phyloP scores from a whole-genome alignment of 108 stramenopile species.

The Pseudonitzschia pungens region DNA sequence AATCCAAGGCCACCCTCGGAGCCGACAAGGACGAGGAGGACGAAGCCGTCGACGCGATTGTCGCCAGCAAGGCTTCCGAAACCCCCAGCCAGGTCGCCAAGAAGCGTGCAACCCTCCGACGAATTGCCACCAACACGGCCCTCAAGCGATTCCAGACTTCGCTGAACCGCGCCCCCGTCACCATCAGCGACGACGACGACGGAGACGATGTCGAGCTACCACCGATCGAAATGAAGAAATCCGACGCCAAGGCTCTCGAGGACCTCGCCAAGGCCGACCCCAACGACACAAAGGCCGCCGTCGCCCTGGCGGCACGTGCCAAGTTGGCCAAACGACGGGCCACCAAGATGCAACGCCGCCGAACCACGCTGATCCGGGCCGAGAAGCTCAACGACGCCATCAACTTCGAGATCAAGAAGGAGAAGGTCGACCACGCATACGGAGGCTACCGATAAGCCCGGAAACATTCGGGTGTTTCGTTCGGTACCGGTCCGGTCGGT shows the following conservation, averaged over 20 bases:
- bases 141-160: constrained; percentile 12
- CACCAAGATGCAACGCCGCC: constrained; percentile 14
- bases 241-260: background rate
- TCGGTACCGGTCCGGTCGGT: too few relatives aligned
- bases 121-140: constrained; percentile 9
- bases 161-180: constrained; percentile 4
- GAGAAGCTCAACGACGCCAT: constrained; percentile 1
- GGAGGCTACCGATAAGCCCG: constrained; percentile 8
- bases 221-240: background rate
- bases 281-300: constrained; percentile 4
- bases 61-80: constrained; percentile 1
- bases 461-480: too few relatives aligned
- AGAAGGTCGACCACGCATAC: background rate
- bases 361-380: background rate
- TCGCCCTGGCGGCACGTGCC: constrained; percentile 3
- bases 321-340: constrained; percentile 13
- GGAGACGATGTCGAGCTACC: background rate
- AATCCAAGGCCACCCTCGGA: constrained; percentile 3
- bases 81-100: background rate
- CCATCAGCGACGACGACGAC: background rate
- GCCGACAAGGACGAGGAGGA: constrained; percentile 12
- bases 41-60: background rate
- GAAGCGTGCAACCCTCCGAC: constrained; percentile 7
- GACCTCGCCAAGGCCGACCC: background rate
- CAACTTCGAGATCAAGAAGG: background rate